Conservation (phyloP, 2,329 filamentous ascomycete species). For the Paecilomyces variotii region DNA sequence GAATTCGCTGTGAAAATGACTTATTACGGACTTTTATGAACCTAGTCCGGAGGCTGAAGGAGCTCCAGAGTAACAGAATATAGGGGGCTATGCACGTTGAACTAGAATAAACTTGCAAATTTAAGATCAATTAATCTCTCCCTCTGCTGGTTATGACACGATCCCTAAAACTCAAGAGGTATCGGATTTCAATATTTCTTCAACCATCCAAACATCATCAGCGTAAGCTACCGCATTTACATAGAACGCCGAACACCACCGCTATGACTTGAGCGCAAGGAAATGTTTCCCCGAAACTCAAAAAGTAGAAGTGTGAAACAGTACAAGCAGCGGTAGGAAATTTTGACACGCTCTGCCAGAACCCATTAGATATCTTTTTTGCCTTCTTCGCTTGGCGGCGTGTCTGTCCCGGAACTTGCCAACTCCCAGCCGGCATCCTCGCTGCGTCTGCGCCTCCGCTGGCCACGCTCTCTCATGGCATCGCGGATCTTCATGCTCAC, state of each 20-base stretch:
- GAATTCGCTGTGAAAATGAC: background rate
- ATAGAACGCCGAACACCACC: slow-evolving; percentile 13
- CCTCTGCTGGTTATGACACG: background rate
- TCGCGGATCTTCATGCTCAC: slow-evolving; percentile 76
- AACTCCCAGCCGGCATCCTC: slow-evolving; percentile 36
- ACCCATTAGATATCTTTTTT: slow-evolving; percentile 26
- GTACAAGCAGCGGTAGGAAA: slow-evolving; percentile 7
- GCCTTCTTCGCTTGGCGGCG: slow-evolving; percentile 26
- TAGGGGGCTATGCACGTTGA: background rate
- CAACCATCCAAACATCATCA: background rate
- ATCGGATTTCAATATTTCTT: background rate
- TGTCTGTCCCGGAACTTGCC: slow-evolving; percentile 30
- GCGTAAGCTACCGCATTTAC: background rate
- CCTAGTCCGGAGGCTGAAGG: background rate
- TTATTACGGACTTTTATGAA: background rate
- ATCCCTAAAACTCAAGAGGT: background rate
- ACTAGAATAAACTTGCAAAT: background rate
- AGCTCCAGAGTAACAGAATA: background rate
- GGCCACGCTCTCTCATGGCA: slow-evolving; percentile 73
- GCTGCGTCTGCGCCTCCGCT: slow-evolving; percentile 47
- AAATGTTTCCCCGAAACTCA: slow-evolving; percentile 5
- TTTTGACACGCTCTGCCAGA: background rate
- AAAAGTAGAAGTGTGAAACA: background rate
- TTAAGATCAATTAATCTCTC: background rate
- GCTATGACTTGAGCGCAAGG: slow-evolving; percentile 4